Base-by-base conservation (phyloP, 352 stramenopile genomes). In the Pythium monospermum region DNA sequence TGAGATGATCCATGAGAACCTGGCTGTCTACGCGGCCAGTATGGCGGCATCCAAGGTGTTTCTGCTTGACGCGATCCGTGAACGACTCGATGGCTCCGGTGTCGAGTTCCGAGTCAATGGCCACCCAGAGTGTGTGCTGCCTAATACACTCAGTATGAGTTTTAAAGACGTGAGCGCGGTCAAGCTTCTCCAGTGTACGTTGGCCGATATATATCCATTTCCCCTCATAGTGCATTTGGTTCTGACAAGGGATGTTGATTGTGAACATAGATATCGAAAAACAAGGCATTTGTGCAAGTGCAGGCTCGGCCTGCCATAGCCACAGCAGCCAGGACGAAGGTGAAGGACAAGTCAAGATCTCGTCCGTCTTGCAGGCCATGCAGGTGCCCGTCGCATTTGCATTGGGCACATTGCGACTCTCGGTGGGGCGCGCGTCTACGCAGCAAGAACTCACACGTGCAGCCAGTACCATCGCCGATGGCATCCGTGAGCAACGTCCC, bases 61-160 rank as follows among this genome's bases (percentile, higher is more conserved):
- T 15, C 48, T 85, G 25, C 45, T 89, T 19, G 63, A 78, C 35
- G 59, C 78, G 23, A 74, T 91, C 27, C 59, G 84, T 25, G 66
- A 69, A 37, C 60, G 74, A 18, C 83, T 68, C 27, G 57, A 61
- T 28, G 60, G 69, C 7, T 60, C 47, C 31, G 66, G 72, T 27
- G 61, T 92, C 33, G 66, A 61, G 43, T 80, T 94, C 52, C 69
- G 71, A 47, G 71, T 86, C 7, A 97, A 98, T 57, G 91, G 88
- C 33, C 89, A 94, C 21, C 70, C 73, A 2, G 66, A 86, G 33
- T 38, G 76, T 6, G 69, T 88, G 50, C 73, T 99, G 28, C 95
- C 95, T 3, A 99, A 99, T 75, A 99, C 96, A 19, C 78, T 99
- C 21, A 98, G 89, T 54, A 88, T 99, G 40, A 92, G 91, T 37